Evolutionary conservation across 192 early-diverging fungal genomes (phyloP).

Genomic region (Linnemannia schmuckeri): DNA sequence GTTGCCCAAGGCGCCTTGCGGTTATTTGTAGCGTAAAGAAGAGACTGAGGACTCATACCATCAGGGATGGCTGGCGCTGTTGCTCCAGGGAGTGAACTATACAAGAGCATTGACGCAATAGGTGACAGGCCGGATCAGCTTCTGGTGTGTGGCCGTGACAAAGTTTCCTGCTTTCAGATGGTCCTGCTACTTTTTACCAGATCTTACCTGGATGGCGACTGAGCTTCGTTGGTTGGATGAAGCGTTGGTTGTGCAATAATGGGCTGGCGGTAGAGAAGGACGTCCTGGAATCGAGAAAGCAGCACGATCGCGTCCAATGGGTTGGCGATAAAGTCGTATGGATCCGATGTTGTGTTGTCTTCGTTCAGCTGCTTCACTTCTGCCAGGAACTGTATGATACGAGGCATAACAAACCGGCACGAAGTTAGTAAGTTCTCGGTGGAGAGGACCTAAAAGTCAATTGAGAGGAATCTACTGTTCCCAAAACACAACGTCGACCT

Average conservation of each 20-base stretch:
- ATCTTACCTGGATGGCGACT: constrained; percentile 16
- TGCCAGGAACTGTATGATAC: constrained; percentile 46
- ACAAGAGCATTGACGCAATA: background rate
- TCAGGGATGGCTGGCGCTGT: constrained; percentile 55
- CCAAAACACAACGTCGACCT: constrained; percentile 19
- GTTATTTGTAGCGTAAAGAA: constrained; percentile 76
- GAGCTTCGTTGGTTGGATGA: background rate
- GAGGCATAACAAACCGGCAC: background rate
- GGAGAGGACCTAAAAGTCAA: background rate
- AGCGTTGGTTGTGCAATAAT: constrained; percentile 11
- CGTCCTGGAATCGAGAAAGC: constrained; percentile 69
- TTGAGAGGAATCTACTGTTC: background rate
- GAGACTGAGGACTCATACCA: constrained; percentile 67
- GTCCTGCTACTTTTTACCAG: background rate
- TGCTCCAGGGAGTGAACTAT: constrained; percentile 19
- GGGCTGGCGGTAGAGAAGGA: constrained; percentile 74
- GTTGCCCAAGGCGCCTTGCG: constrained; percentile 80
- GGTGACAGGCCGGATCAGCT: background rate
- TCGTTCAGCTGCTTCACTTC: constrained; percentile 58
- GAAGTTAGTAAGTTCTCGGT: background rate
- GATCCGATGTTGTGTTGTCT: constrained; percentile 60
- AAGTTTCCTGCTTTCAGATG: background rate
- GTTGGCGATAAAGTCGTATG: constrained; percentile 68
- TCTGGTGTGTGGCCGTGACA: background rate
- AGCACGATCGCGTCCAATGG: constrained; percentile 68